Evolutionary conservation across 2,329 filamentous ascomycete genomes (phyloP).

Genomic region (Gaeumannomyces tritici): DNA sequence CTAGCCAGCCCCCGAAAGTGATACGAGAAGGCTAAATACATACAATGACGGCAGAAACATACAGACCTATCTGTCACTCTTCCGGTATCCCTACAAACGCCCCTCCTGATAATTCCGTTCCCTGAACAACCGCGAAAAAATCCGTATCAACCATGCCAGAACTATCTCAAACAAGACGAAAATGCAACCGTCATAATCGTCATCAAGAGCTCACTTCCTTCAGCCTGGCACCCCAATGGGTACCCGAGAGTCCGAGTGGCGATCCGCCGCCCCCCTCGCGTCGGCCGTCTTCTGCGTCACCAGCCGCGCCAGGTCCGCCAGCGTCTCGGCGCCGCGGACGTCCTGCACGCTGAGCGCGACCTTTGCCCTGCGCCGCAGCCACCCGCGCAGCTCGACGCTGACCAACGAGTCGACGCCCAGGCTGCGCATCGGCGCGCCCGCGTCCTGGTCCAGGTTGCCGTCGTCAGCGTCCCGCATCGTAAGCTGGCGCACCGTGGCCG

Average conservation of each 20-base stretch:
- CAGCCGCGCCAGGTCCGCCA: neutral
- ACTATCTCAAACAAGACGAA: too few relatives aligned
- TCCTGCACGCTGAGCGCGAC: constrained; percentile 3
- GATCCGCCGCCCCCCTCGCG: too few relatives aligned
- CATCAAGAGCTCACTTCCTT: too few relatives aligned
- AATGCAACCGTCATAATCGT: too few relatives aligned
- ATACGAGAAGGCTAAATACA: neutral
- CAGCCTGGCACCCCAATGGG: neutral
- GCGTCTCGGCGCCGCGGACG: neutral
- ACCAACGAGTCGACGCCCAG: constrained; percentile 19
- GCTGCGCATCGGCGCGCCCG: constrained; percentile 5
- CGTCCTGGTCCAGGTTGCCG: constrained; percentile 6
- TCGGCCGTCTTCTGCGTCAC: neutral
- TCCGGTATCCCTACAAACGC: too few relatives aligned
- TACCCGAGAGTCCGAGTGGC: neutral
- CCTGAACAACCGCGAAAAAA: too few relatives aligned
- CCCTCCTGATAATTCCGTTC: too few relatives aligned
- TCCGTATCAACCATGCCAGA: too few relatives aligned
- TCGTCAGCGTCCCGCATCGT: constrained; percentile 5
- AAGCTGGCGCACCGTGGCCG: constrained; percentile 2
- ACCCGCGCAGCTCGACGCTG: constrained; percentile 17
- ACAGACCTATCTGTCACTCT: too few relatives aligned
- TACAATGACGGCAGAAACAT: neutral
- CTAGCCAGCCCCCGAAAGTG: neutral
- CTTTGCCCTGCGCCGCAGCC: constrained; percentile 16